A percentile compares a stretch with the other conserved stretches of the same genome.
These are phyloP conservation scores for Rhizoclosmatium globosum DNA, from an alignment of 192 early-diverging fungal genomes.

Conservation along the genomic window DNA sequence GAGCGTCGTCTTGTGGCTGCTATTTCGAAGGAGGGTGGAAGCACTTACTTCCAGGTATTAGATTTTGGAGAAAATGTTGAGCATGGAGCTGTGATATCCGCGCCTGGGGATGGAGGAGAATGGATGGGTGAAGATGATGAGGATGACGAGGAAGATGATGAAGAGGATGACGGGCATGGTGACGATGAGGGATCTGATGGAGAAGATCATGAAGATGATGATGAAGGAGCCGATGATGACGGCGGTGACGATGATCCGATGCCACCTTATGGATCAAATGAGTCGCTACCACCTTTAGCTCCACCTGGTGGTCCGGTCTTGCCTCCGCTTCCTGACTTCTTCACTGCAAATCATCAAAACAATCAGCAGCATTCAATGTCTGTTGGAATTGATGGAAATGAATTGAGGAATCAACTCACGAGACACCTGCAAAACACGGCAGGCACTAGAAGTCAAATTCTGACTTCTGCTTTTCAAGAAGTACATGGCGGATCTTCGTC, in stretches of 20 bases:
- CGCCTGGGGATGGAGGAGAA: slow-evolving; percentile 42
- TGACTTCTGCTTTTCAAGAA: too few relatives aligned
- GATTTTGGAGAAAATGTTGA: slow-evolving; percentile 79
- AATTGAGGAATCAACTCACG: too few relatives aligned
- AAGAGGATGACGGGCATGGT: slow-evolving; percentile 27
- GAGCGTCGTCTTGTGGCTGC: slow-evolving; percentile 77
- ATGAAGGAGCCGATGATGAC: neutral
- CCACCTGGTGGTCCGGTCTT: too few relatives aligned
- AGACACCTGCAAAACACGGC: too few relatives aligned
- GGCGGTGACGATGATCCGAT: neutral
- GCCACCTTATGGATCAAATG: too few relatives aligned
- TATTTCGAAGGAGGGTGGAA: slow-evolving; percentile 56
- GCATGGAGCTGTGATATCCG: slow-evolving; percentile 46
- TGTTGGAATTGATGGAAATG: too few relatives aligned
- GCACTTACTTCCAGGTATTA: slow-evolving; percentile 84
- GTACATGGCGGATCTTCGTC: too few relatives aligned
- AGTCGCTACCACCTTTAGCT: too few relatives aligned
- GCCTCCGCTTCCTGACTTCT: too few relatives aligned
- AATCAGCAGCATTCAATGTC: too few relatives aligned
- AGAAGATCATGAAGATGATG: slow-evolving; percentile 7
- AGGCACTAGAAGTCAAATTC: too few relatives aligned
- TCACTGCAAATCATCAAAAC: too few relatives aligned
- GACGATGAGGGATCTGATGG: slow-evolving; percentile 2
- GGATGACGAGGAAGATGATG: slow-evolving; percentile 41
- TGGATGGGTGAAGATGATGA: slow-evolving; percentile 24